Evolutionary conservation across 768 basidiomycete species (phyloP).

Genomic region (Kwoniella sp.): DNA sequence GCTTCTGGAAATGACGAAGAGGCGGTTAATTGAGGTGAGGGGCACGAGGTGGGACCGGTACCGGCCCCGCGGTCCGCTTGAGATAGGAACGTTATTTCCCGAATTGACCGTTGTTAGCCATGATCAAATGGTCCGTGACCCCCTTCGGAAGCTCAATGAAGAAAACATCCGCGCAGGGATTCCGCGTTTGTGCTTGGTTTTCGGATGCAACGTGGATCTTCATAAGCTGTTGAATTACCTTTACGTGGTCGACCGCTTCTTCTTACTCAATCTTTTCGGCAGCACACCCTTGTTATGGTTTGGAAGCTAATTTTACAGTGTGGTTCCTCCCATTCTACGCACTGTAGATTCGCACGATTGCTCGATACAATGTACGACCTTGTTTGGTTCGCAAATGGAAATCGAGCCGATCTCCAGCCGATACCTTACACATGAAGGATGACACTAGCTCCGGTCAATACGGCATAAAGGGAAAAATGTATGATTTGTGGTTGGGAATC

Average conservation of each 20-base stretch:
- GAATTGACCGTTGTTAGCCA: neutral
- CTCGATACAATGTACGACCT: no score
- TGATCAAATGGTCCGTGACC: neutral
- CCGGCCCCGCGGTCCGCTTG: neutral
- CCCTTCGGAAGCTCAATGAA: no score
- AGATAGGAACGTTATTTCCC: neutral
- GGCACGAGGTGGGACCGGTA: neutral
- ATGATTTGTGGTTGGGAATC: no score
- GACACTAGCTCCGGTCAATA: neutral
- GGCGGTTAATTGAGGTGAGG: neutral
- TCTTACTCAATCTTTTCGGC: neutral
- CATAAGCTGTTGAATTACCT: no score
- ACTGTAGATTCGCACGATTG: no score
- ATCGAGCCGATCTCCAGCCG: neutral
- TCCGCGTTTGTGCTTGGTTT: neutral
- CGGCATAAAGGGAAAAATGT: neutral
- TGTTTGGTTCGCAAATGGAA: neutral
- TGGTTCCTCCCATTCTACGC: no score
- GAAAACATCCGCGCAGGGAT: neutral
- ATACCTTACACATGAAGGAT: neutral
- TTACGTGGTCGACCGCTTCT: no score
- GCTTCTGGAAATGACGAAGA: neutral
- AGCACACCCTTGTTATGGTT: neutral
- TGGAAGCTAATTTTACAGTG: neutral
- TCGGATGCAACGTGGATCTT: no score